Percentiles rank a stretch among this genome's conserved stretches.
These are phyloP conservation scores for Naganishia friedmannii DNA, from an alignment of 768 basidiomycete genomes.

Conservation along the genomic window DNA sequence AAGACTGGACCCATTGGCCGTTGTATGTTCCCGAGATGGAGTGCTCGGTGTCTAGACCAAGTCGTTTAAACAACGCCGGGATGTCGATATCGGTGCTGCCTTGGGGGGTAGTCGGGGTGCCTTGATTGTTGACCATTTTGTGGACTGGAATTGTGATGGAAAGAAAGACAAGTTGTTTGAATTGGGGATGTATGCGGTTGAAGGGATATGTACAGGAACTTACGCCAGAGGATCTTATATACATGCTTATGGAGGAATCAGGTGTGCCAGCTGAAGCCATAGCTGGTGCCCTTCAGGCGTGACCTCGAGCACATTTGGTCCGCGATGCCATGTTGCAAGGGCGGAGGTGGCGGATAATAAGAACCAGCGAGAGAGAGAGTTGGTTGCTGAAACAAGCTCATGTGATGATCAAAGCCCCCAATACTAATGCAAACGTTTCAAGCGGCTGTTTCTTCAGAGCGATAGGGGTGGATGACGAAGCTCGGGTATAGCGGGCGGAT, in stretches of 20 bases:
- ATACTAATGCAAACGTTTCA: background rate
- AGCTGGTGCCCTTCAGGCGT: no score
- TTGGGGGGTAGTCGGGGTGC: slow-evolving; percentile 15
- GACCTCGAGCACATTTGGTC: no score
- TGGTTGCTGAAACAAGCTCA: background rate
- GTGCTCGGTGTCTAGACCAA: slow-evolving; percentile 27
- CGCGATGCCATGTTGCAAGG: no score
- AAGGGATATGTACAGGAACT: no score
- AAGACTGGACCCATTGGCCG: slow-evolving; percentile 40
- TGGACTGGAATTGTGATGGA: background rate
- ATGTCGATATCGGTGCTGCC: slow-evolving; percentile 33
- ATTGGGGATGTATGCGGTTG: no score
- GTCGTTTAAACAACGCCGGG: slow-evolving; percentile 39
- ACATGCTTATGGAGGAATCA: no score
- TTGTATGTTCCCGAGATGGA: slow-evolving; percentile 44
- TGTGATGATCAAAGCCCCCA: background rate
- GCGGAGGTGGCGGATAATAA: no score
- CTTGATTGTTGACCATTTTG: slow-evolving; percentile 24
- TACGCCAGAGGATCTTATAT: background rate
- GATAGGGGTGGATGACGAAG: slow-evolving; percentile 8
- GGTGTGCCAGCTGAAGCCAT: no score
- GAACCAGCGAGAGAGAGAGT: no score
- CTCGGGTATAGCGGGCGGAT: slow-evolving; percentile 1
- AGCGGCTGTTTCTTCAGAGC: no score
- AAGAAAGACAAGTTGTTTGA: no score